Evolutionary conservation across 352 stramenopile species (phyloP).

Genomic region (Globisporangium solare): DNA sequence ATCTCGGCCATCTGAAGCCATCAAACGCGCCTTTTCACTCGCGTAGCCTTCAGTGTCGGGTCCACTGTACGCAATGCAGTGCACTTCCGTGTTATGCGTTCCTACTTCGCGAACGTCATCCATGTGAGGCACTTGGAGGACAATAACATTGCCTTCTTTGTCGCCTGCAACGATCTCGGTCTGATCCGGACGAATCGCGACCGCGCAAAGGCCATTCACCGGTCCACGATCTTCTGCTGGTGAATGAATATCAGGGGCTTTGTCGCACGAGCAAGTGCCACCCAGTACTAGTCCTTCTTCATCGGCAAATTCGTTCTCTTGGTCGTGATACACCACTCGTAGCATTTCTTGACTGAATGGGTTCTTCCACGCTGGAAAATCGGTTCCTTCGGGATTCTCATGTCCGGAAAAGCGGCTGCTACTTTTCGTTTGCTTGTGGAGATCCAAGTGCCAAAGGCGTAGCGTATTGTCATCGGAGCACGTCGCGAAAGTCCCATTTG

Average conservation of each 20-base stretch:
- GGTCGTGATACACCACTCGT: constrained; percentile 58
- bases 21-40: constrained; percentile 14
- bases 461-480: constrained; percentile 86
- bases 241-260: constrained; percentile 39
- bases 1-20: constrained; percentile 79
- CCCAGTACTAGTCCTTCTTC: constrained; percentile 42
- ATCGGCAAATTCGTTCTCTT: constrained; percentile 33
- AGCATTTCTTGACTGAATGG: constrained; percentile 74
- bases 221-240: constrained; percentile 23
- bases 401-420: constrained; percentile 25
- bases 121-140: constrained; percentile 41
- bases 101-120: constrained; percentile 31
- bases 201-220: constrained; percentile 36
- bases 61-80: constrained; percentile 53
- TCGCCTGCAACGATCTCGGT: constrained; percentile 68
- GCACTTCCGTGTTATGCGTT: constrained; percentile 69
- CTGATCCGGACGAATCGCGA: constrained; percentile 53
- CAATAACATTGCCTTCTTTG: constrained; percentile 56
- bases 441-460: constrained; percentile 81
- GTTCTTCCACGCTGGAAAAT: constrained; percentile 49
- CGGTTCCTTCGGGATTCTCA: constrained; percentile 7
- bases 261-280: constrained; percentile 43
- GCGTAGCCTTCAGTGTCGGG: not conserved
- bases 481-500: constrained; percentile 73
- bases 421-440: constrained; percentile 37